phyloP scores from a whole-genome alignment of 2,329 filamentous ascomycete species.

The Trichoderma koningii region DNA sequence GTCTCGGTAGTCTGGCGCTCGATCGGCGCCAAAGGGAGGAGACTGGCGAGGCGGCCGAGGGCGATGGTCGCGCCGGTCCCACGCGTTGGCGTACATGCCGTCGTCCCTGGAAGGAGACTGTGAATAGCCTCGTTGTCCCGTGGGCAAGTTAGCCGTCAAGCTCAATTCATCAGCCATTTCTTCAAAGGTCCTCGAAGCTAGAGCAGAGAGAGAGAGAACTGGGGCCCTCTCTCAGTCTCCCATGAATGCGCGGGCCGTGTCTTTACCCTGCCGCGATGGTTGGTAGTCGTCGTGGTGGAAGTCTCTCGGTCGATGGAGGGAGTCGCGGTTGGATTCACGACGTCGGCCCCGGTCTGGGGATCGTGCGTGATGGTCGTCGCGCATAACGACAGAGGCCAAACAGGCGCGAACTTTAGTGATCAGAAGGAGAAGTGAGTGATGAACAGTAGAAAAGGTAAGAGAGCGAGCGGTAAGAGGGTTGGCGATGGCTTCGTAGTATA shows the following conservation, averaged over 20 bases:
- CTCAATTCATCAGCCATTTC: slow-evolving; percentile 37
- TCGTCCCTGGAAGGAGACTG: slow-evolving; percentile 48
- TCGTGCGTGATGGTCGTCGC: slow-evolving; percentile 45
- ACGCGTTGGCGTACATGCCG: slow-evolving; percentile 37
- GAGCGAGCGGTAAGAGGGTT: neutral
- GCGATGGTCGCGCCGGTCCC: slow-evolving; percentile 38
- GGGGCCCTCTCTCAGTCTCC: slow-evolving; percentile 30
- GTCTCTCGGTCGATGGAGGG: slow-evolving; percentile 32
- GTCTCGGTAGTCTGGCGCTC: slow-evolving; percentile 34
- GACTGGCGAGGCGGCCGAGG: slow-evolving; percentile 34
- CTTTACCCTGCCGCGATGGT: slow-evolving; percentile 55
- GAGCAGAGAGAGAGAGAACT: slow-evolving; percentile 28
- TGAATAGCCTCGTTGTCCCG: slow-evolving; percentile 47
- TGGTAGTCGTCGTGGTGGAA: slow-evolving; percentile 43
- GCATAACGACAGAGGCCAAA: slow-evolving; percentile 42
- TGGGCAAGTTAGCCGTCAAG: slow-evolving; percentile 49
- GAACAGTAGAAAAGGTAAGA: neutral
- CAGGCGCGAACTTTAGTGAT: slow-evolving; percentile 25
- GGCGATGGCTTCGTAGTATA: neutral
- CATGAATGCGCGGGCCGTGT: slow-evolving; percentile 40
- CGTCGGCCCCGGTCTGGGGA: slow-evolving; percentile 37
- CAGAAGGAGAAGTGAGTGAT: neutral
- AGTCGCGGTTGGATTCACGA: slow-evolving; percentile 25
- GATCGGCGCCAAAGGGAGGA: slow-evolving; percentile 32
- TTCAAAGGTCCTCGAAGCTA: slow-evolving; percentile 15